Percentiles rank a stretch among this genome's conserved stretches.
These are phyloP conservation scores for Arachnopeziza araneosa DNA, from an alignment of 2,329 filamentous ascomycete genomes.

Conservation along the genomic window DNA sequence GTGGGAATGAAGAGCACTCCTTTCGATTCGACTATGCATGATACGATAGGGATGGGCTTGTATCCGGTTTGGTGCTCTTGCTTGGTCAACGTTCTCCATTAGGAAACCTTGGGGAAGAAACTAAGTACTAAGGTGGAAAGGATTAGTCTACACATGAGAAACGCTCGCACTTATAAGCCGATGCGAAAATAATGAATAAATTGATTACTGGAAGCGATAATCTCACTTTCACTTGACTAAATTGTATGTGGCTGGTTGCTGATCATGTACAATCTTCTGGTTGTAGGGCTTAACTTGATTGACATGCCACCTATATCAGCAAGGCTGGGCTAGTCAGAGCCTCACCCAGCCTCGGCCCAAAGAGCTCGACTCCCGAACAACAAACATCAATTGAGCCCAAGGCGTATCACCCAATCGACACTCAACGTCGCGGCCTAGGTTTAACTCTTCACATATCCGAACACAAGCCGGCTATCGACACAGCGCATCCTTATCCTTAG, in stretches of 20 bases:
- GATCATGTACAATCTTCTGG: no score
- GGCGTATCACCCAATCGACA: neutral
- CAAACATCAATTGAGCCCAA: neutral
- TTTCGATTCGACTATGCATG: constrained; percentile 14
- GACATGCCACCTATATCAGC: no score
- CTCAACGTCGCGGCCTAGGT: neutral
- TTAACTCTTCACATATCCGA: neutral
- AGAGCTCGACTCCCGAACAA: neutral
- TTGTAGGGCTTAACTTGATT: no score
- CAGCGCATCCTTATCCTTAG: neutral
- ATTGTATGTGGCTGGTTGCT: neutral
- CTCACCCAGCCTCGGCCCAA: neutral
- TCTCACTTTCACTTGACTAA: neutral
- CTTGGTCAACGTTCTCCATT: neutral
- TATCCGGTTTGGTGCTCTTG: neutral
- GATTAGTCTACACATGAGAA: neutral
- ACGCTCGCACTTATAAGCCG: constrained; percentile 17
- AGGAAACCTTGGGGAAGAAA: neutral
- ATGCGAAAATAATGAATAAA: constrained; percentile 23
- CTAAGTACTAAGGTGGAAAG: neutral
- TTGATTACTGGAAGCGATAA: constrained; percentile 3
- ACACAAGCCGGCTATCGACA: neutral
- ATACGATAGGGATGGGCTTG: constrained; percentile 6
- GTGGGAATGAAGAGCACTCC: constrained; percentile 9
- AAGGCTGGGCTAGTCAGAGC: neutral